These are phyloP conservation scores for Crepidotus variabilis DNA, from an alignment of 768 basidiomycete species.

Conservation along the genomic window DNA sequence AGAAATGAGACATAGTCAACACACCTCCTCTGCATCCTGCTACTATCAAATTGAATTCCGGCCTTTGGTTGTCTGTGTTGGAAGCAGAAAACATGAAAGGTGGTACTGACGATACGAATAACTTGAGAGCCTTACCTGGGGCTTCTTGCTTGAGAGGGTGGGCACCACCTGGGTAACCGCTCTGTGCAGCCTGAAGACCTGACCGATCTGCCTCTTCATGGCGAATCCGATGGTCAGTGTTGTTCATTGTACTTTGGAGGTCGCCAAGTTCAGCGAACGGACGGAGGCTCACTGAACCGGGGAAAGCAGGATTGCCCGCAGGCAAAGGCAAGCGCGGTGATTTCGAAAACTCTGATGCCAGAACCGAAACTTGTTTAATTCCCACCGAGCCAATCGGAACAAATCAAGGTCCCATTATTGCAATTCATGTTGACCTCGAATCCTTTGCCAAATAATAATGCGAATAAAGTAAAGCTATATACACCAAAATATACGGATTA, in stretches of 20 bases:
- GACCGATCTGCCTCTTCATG: slow-evolving; percentile 38
- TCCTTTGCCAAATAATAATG: neutral
- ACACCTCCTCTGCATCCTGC: slow-evolving; percentile 72
- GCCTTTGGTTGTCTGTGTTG: slow-evolving; percentile 28
- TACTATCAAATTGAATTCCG: slow-evolving; percentile 68
- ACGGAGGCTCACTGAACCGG: slow-evolving; percentile 23
- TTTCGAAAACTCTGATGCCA: slow-evolving; percentile 52
- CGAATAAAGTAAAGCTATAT: slow-evolving; percentile 10
- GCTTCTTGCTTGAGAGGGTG: slow-evolving; percentile 25
- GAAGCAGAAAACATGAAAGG: slow-evolving; percentile 16
- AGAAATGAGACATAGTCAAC: slow-evolving; percentile 20
- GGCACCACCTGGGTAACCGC: slow-evolving; percentile 18
- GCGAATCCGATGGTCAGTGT: slow-evolving; percentile 45
- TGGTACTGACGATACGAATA: slow-evolving; percentile 10
- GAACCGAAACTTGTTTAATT: slow-evolving; percentile 42
- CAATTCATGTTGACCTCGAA: neutral
- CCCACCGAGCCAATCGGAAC: slow-evolving; percentile 69
- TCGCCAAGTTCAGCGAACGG: slow-evolving; percentile 38
- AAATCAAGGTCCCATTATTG: slow-evolving; percentile 32
- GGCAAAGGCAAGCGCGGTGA: slow-evolving; percentile 60
- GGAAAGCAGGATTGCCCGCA: slow-evolving; percentile 59
- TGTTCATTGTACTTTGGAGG: slow-evolving; percentile 46
- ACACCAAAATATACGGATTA: slow-evolving; percentile 18
- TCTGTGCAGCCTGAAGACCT: slow-evolving; percentile 14
- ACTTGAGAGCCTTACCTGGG: slow-evolving; percentile 30